Evolutionary conservation across 331 rosid species (phyloP).

Genomic region (Cydonia oblonga): DNA sequence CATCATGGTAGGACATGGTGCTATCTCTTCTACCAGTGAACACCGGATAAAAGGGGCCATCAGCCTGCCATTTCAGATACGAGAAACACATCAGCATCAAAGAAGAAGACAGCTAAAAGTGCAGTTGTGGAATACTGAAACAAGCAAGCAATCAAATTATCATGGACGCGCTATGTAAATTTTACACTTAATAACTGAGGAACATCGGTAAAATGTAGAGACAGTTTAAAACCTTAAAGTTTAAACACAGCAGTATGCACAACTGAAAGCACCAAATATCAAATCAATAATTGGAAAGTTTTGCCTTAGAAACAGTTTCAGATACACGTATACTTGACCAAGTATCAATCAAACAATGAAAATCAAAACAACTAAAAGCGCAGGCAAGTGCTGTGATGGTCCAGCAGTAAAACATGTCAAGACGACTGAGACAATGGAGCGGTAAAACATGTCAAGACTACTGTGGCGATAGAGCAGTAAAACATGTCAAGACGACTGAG

Average conservation of each 20-base stretch:
- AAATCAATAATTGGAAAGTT: not conserved
- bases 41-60: slow-evolving; percentile 80
- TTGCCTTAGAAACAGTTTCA: not conserved
- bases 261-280: not conserved
- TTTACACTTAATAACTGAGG: not conserved
- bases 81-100: not conserved
- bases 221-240: too few relatives aligned
- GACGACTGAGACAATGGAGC: slow-evolving; percentile 3
- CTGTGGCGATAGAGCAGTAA: not conserved
- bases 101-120: not conserved
- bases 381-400: too few relatives aligned
- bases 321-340: not conserved
- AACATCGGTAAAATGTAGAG: not conserved
- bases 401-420: too few relatives aligned
- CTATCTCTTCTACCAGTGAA: slow-evolving; percentile 78
- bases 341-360: not conserved
- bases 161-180: too few relatives aligned
- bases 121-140: not conserved
- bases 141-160: not conserved
- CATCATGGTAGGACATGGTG: slow-evolving; percentile 33
- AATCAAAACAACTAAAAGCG: not conserved
- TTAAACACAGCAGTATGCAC: too few relatives aligned
- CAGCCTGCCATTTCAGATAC: slow-evolving; percentile 41
- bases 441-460: slow-evolving; percentile 38
- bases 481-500: slow-evolving; percentile 39